Evolutionary conservation across 2,329 filamentous ascomycete species (phyloP).

Genomic region (Emydomyces testavorans): DNA sequence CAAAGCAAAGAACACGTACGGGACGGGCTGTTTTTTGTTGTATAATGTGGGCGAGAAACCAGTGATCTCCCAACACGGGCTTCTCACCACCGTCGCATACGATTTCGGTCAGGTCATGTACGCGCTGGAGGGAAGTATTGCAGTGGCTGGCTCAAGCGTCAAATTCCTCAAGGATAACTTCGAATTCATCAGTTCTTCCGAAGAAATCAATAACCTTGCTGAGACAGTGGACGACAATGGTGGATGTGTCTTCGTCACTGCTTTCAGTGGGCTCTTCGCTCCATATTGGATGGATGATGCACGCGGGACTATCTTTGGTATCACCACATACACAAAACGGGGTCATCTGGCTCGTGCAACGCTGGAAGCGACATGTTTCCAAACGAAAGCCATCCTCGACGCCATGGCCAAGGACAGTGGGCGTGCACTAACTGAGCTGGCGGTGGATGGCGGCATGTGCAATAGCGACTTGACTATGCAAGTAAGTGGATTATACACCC

Average conservation of each 20-base stretch:
- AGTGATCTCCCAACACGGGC: slow-evolving; percentile 70
- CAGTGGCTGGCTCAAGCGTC: slow-evolving; percentile 70
- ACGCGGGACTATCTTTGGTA: slow-evolving; percentile 72
- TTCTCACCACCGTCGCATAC: slow-evolving; percentile 76
- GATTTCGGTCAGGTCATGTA: slow-evolving; percentile 65
- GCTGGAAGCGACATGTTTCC: slow-evolving; percentile 82
- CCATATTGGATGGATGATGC: slow-evolving; percentile 94
- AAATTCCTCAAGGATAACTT: slow-evolving; percentile 62
- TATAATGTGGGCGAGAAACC: slow-evolving; percentile 81
- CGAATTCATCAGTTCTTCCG: slow-evolving; percentile 49
- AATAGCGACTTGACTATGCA: slow-evolving; percentile 86
- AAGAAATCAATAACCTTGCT: slow-evolving; percentile 54
- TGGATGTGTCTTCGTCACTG: slow-evolving; percentile 76
- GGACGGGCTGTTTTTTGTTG: slow-evolving; percentile 77
- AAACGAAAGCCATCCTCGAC: slow-evolving; percentile 82
- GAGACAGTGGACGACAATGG: slow-evolving; percentile 62
- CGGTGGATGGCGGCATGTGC: slow-evolving; percentile 82
- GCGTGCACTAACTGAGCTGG: slow-evolving; percentile 60
- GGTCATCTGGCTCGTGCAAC: slow-evolving; percentile 83
- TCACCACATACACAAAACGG: slow-evolving; percentile 73
- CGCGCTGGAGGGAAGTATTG: slow-evolving; percentile 72
- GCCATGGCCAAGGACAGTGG: slow-evolving; percentile 83
- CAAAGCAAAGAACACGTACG: slow-evolving; percentile 82
- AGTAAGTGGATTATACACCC: slow-evolving; percentile 30
- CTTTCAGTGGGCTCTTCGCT: slow-evolving; percentile 81